Evolutionary conservation across 805 yeast species (phyloP), one percentile per base, ranked within the genome.

Genomic region (Yamadazyma phyllophila): DNA sequence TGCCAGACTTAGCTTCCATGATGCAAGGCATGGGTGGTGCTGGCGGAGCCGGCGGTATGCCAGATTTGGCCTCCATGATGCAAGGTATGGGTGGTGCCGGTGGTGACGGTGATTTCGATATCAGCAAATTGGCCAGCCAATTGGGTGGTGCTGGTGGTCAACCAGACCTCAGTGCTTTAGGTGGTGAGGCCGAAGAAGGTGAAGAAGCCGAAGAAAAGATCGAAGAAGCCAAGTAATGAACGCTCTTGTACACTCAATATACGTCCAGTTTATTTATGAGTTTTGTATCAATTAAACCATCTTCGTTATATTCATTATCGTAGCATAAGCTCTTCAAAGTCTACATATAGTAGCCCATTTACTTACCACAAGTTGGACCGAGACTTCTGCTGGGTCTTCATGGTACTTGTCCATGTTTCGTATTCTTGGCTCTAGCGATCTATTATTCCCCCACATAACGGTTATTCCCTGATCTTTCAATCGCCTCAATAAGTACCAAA

Each of bases 61-160:
- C 43, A 16, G 54, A 47, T 46, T 53, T 61, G 35, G 50, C 62
- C 27, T 46, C 51, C 26, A 51, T 55, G 53, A 49, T 61, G 57
- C 48, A 49, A 56, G 57, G 56, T 36, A 59, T 50, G 58, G 63
- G 53, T 46, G 63, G 24, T 20, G 24, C 24, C 6, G 66, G 65
- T 20, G 58, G 54, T 36, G 70, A 58, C 38, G 52, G 51, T 17
- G 61, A 57, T n/a, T 66, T 69, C 35, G 76, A 71, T 50, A 64
- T 71, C 49, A 59, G 60, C 34, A 44, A 58, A 24, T 63, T 67
- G 53, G 74, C 76, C 33, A 67, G 73, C 49, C 75, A 71, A 62
- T 68, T 71, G 59, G 75, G 74, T 36, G 66, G 66, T 52, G 69
- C 69, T 33, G 67, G 66, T 42, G 68, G 62, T 31, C 40, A 40